These are phyloP conservation scores for Amanita phalloides DNA, from an alignment of 768 basidiomycete genomes.

Conservation along the genomic window DNA sequence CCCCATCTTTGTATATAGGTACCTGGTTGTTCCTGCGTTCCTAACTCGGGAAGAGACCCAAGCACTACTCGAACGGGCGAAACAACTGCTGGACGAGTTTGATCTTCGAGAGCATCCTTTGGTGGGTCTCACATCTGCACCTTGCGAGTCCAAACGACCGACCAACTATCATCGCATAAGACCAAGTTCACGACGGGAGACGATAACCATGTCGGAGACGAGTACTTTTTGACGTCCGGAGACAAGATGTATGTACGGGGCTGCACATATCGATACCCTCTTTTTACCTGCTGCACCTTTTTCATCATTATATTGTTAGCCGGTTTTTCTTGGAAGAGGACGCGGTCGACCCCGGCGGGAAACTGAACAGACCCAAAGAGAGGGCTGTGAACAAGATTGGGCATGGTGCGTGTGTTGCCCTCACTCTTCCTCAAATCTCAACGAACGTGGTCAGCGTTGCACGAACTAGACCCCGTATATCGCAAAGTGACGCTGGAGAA, in stretches of 20 bases:
- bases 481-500: conserved; percentile 75
- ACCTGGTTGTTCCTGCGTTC: conserved; percentile 71
- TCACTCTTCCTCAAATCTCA: background rate
- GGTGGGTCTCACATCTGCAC: conserved; percentile 28
- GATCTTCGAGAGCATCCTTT: conserved; percentile 68
- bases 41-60: conserved; percentile 45
- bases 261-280: too few species aligned
- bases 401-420: conserved; percentile 43
- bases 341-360: conserved; percentile 60
- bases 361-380: conserved; percentile 59
- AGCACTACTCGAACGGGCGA: conserved; percentile 59
- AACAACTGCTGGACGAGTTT: conserved; percentile 71
- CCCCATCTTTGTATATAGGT: conserved; percentile 31
- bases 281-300: background rate
- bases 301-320: conserved; percentile 15
- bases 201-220: conserved; percentile 74
- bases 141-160: background rate
- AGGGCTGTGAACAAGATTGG: conserved; percentile 93
- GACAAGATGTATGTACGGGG: conserved; percentile 62
- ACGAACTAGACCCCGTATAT: conserved; percentile 78
- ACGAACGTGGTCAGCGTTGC: conserved; percentile 61
- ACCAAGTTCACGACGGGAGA: conserved; percentile 86
- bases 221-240: conserved; percentile 86
- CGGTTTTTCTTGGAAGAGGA: conserved; percentile 91
- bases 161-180: conserved; percentile 24